Conservation (phyloP, 2,329 filamentous ascomycete genomes). For the Neocucurbitaria cava region DNA sequence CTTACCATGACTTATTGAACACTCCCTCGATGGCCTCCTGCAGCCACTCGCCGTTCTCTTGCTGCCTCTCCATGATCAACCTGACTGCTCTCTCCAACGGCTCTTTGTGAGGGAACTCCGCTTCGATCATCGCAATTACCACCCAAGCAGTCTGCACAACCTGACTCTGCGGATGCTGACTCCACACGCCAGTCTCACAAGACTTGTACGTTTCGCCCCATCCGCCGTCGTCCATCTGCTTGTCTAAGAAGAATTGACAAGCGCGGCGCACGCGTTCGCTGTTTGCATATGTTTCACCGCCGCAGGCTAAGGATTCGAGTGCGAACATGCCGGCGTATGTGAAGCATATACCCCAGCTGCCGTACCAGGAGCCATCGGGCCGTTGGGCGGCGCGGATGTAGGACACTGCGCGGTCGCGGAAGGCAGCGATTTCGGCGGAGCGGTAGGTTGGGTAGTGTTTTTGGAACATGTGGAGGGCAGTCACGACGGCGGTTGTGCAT, state of each 20-base stretch:
- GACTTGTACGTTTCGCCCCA: conserved; percentile 96
- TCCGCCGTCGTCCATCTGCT: conserved; percentile 87
- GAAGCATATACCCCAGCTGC: conserved; percentile 97
- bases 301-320: conserved; percentile 80
- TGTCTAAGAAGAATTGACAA: conserved; percentile 84
- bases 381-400: conserved; percentile 85
- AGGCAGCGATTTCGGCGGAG: conserved; percentile 72
- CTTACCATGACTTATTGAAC: conserved; percentile 94
- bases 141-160: conserved; percentile 97
- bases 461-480: conserved; percentile 81
- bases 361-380: conserved; percentile 93
- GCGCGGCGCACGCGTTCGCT: conserved; percentile 74
- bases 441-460: conserved; percentile 84
- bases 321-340: conserved; percentile 98
- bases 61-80: conserved; percentile 85
- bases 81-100: conserved; percentile 76
- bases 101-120: conserved; percentile 76
- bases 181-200: conserved; percentile 78
- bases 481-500: conserved; percentile 94
- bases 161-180: conserved; percentile 79
- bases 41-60: conserved; percentile 88
- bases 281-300: conserved; percentile 81
- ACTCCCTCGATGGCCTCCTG: conserved; percentile 97
- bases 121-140: conserved; percentile 80
- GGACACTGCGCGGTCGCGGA: conserved; percentile 74